Evolutionary conservation across 1,284 basidiomycete genomes (phyloP), one percentile per base, ranked within the genome.

Genomic region (Anthracocystis setariae): DNA sequence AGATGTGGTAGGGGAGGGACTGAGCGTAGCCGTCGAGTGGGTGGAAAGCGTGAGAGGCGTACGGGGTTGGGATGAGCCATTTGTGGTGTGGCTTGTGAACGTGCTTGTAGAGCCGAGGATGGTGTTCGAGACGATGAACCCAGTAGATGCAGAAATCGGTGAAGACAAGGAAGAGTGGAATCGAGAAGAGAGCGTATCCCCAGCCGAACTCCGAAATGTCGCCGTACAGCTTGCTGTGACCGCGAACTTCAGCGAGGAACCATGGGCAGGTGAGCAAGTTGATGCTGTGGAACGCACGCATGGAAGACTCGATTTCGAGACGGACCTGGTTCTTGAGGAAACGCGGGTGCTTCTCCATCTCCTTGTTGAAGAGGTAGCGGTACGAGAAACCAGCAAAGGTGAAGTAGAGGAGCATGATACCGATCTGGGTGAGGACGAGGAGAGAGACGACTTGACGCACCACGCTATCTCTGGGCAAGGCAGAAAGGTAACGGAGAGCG

Each of bases 41-140:
- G 85, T 98, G 94, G 89, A 98, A 98, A 0, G 95, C 95, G 82
- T 97, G 91, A 33, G 94, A 94, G 23, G 96, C 92, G 78, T 92
- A 98, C 0, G 95, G 95, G 0, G 95, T 97, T 7, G 95, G 94
- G 58, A 98, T 93, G 75, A 98, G 87, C 96, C 96, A 98, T 85
- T 93, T 96, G 87, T 98, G 95, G 84, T 98, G 95, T 0, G 94
- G 93, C 77, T 96, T 97, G 85, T 96, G 94, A 49, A 97, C 78
- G 75, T 88, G 86, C 84, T 95, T 98, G 87, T 98, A 98, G 60
- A 96, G 81, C 23, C 87, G 65, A 0, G 94, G 95, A 71, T 92
- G 87, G 83, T 98, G 95, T 61, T 96, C 87, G 84, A 88, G 86
- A n/a, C 95, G 89, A 83, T 98, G 95, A 23, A 94, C 87, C 92